These are phyloP conservation scores for Globisporangium mamillatum DNA, from an alignment of 352 stramenopile species.

Conservation along the genomic window DNA sequence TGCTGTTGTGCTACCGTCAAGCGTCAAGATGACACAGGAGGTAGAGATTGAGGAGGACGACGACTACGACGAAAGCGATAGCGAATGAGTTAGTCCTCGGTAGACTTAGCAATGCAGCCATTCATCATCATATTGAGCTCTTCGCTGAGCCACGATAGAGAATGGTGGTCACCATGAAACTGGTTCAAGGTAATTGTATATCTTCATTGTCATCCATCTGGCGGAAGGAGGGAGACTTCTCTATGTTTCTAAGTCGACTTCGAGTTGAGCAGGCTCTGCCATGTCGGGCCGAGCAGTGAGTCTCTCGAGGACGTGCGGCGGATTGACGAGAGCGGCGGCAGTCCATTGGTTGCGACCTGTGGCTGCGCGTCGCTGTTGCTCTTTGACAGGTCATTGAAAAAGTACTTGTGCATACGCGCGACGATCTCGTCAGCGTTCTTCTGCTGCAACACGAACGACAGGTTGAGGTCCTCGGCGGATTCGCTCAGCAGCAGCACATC, in stretches of 20 bases:
- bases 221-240: not conserved
- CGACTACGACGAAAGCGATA: conserved; percentile 76
- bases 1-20: not conserved
- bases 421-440: conserved; percentile 77
- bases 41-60: conserved; percentile 63
- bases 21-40: not conserved
- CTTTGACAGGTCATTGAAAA: conserved; percentile 43
- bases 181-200: not conserved
- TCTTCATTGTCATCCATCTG: not conserved
- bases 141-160: not conserved
- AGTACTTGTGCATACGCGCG: conserved; percentile 74
- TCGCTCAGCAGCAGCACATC: conserved; percentile 84
- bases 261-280: conserved; percentile 51
- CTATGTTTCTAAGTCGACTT: conserved; percentile 24
- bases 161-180: not conserved
- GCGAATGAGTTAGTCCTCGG: conserved; percentile 37
- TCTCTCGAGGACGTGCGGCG: conserved; percentile 67
- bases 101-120: not conserved
- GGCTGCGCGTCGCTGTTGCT: not conserved
- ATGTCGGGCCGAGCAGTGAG: conserved; percentile 66
- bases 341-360: conserved; percentile 11
- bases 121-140: not conserved
- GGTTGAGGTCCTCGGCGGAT: conserved; percentile 87
- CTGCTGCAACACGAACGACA: conserved; percentile 88
- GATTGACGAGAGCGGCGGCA: conserved; percentile 28